Conservation (phyloP, 2,329 filamentous ascomycete genomes). For the Ophiocordyceps australis region DNA sequence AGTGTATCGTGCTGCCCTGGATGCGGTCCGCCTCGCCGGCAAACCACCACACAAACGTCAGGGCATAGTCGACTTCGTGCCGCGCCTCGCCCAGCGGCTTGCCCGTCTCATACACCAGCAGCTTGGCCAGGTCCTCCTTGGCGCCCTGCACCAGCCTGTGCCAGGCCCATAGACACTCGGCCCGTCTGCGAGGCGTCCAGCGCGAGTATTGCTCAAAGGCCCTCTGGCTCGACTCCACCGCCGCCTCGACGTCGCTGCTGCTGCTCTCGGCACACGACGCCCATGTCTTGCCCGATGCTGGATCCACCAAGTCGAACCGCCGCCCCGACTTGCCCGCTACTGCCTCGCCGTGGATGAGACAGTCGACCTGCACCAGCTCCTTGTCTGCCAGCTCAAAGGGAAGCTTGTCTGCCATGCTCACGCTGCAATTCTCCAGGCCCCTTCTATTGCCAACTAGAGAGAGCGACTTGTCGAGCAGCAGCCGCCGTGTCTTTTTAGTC, state of each 20-base stretch:
- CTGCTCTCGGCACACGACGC: constrained; percentile 28
- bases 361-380: constrained; percentile 27
- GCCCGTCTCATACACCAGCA: constrained; percentile 31
- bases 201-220: constrained; percentile 19
- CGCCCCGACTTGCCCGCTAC: constrained; percentile 22
- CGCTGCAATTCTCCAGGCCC: too few relatives aligned
- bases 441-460: too few relatives aligned
- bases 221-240: constrained; percentile 15
- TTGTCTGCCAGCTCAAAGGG: constrained; percentile 26
- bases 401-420: too few relatives aligned
- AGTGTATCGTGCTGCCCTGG: constrained; percentile 40
- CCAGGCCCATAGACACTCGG: constrained; percentile 17
- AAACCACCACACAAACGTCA: constrained; percentile 38
- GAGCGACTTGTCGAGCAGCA: too few relatives aligned
- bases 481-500: too few relatives aligned
- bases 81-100: constrained; percentile 35
- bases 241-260: constrained; percentile 17
- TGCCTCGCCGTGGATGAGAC: constrained; percentile 29
- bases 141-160: constrained; percentile 14
- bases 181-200: constrained; percentile 15
- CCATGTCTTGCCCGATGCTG: constrained; percentile 30
- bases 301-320: constrained; percentile 33
- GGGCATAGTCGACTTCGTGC: constrained; percentile 36
- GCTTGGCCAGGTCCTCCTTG: constrained; percentile 18
- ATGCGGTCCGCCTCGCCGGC: constrained; percentile 27